phyloP scores from a whole-genome alignment of 371 early-diverging fungal species.

The Nematocida parisii region DNA sequence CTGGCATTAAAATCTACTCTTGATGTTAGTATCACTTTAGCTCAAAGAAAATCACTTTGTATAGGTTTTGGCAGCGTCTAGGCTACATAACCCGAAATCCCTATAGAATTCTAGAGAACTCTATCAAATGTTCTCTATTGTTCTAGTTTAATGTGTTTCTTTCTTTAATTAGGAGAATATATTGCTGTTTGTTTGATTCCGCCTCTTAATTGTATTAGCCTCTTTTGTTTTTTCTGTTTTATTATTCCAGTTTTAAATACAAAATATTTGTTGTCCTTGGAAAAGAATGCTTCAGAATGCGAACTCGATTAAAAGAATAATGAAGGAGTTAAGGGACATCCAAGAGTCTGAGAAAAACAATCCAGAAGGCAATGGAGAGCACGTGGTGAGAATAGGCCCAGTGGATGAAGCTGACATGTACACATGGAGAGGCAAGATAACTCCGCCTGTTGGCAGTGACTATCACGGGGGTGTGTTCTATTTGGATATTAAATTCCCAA shows the following conservation, averaged over 20 bases:
- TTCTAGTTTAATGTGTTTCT: too few relatives aligned
- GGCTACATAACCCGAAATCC: too few relatives aligned
- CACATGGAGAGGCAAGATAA: constrained; percentile 79
- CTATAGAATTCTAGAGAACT: too few relatives aligned
- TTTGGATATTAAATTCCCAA: constrained; percentile 91
- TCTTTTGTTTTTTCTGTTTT: background rate
- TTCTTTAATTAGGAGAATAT: too few relatives aligned
- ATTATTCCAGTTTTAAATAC: constrained; percentile 34
- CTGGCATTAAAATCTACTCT: too few relatives aligned
- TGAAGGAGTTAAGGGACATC: constrained; percentile 54
- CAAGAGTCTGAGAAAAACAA: constrained; percentile 45
- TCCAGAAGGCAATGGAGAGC: constrained; percentile 9
- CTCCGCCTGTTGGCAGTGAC: constrained; percentile 77
- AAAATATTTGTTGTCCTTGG: constrained; percentile 59
- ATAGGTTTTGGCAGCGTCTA: too few relatives aligned
- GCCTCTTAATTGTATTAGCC: too few relatives aligned
- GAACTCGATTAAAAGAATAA: constrained; percentile 57
- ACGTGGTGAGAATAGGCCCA: constrained; percentile 44
- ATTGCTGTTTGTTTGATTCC: too few relatives aligned
- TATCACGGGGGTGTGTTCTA: constrained; percentile 91
- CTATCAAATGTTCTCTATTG: too few relatives aligned
- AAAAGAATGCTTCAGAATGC: constrained; percentile 47
- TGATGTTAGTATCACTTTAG: too few relatives aligned
- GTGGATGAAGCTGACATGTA: constrained; percentile 72
- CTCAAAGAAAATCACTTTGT: too few relatives aligned